Evolutionary conservation across 495 filamentous ascomycete species (phyloP).

Genomic region (Lophiotrema nucula): DNA sequence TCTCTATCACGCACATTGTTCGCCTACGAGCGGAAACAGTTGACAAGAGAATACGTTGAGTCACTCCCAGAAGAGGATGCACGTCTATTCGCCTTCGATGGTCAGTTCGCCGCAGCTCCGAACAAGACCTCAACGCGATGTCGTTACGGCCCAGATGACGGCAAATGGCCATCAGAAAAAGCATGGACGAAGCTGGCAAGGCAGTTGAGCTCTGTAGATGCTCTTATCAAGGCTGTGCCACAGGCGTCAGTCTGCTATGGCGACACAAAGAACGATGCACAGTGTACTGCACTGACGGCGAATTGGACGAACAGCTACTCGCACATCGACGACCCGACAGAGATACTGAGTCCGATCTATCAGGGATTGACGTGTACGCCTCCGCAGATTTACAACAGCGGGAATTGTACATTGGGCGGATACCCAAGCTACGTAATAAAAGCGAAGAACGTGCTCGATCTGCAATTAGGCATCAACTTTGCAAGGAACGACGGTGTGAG

Average conservation of each 20-base stretch:
- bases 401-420: conserved; percentile 55
- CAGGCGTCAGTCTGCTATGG: conserved; percentile 30
- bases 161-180: conserved; percentile 27
- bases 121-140: conserved; percentile 13
- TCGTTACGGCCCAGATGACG: conserved; percentile 18
- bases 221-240: conserved; percentile 21
- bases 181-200: conserved; percentile 21
- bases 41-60: conserved; percentile 20
- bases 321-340: conserved; percentile 29
- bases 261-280: conserved; percentile 10
- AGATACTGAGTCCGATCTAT: conserved; percentile 26
- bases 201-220: conserved; percentile 15
- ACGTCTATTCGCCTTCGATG: conserved; percentile 18
- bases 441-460: conserved; percentile 53
- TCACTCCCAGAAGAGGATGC: conserved; percentile 17
- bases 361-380: conserved; percentile 25
- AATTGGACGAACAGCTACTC: conserved; percentile 25
- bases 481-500: conserved; percentile 59
- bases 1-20: conserved; percentile 13
- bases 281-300: conserved; percentile 18
- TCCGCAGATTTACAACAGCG: conserved; percentile 18
- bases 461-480: conserved; percentile 63
- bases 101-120: conserved; percentile 2
- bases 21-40: conserved; percentile 13
- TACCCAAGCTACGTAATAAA: conserved; percentile 62